Percentiles rank a stretch among this genome's conserved stretches.
phyloP scores from a whole-genome alignment of 2,329 filamentous ascomycete species.

The Penicillium sp. region DNA sequence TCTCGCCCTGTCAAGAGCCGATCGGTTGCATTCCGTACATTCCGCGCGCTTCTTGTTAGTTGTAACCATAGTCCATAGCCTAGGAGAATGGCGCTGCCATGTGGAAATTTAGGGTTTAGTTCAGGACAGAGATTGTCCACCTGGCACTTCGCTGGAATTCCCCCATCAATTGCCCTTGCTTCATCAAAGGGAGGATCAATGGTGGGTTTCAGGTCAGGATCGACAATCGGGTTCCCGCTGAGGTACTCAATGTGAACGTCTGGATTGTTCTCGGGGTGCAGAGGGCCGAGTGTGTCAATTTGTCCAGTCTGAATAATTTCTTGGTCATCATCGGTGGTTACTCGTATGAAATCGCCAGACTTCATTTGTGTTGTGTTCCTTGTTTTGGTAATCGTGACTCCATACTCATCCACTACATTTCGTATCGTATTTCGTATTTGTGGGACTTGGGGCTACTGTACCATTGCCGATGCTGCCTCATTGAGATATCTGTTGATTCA shows the following conservation, averaged over 20 bases:
- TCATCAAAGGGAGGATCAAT: background rate
- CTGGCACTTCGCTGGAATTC: background rate
- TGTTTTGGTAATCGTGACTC: background rate
- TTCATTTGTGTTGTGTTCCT: background rate
- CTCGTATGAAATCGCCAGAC: background rate
- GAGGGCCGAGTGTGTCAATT: background rate
- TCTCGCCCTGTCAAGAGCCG: slow-evolving; percentile 4
- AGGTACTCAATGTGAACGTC: background rate
- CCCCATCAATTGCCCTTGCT: background rate
- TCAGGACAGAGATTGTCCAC: background rate
- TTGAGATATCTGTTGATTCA: slow-evolving; percentile 1
- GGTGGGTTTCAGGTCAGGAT: background rate
- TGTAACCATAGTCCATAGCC: too few species aligned
- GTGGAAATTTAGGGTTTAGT: background rate
- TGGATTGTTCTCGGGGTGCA: background rate
- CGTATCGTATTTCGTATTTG: background rate
- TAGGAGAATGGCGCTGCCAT: background rate
- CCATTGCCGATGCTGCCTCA: background rate
- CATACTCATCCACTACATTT: background rate
- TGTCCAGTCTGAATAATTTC: background rate
- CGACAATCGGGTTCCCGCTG: background rate
- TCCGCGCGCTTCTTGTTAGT: slow-evolving; percentile 1
- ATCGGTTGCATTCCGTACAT: slow-evolving; percentile 15
- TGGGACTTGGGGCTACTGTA: background rate
- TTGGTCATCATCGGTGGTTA: background rate